Evolutionary conservation across 2,329 filamentous ascomycete genomes (phyloP).

Genomic region (Alternaria sp.): DNA sequence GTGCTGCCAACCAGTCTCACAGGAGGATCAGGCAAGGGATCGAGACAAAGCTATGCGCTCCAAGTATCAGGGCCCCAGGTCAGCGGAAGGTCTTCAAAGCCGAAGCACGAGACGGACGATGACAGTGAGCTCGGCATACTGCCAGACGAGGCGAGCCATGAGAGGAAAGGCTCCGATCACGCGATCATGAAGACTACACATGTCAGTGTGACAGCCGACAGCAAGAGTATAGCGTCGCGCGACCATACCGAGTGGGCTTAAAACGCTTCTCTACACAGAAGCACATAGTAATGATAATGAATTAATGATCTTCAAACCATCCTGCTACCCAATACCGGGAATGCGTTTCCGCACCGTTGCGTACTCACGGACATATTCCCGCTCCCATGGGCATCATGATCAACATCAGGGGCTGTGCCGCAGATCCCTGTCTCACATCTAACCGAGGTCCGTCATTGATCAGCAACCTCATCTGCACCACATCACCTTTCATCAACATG

Average conservation of each 20-base stretch:
- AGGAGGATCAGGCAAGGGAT: constrained; percentile 17
- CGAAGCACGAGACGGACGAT: constrained; percentile 15
- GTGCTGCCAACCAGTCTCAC: constrained; percentile 26
- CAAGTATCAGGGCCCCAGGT: constrained; percentile 13
- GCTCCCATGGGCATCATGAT: not conserved
- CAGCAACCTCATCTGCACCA: not conserved
- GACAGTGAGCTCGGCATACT: constrained; percentile 27
- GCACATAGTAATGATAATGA: constrained; percentile 1
- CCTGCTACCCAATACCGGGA: not conserved
- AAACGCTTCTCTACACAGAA: not conserved
- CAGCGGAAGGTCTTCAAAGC: constrained; percentile 6
- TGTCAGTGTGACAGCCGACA: constrained; percentile 17
- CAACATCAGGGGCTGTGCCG: not conserved
- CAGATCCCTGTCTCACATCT: not conserved
- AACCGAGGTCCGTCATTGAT: constrained; percentile 5
- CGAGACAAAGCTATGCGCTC: constrained; percentile 25
- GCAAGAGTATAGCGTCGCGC: constrained; percentile 8
- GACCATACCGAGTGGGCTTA: constrained; percentile 18
- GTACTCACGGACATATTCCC: not conserved
- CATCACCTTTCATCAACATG: constrained; percentile 13
- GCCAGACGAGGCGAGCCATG: not conserved
- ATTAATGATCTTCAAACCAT: not conserved
- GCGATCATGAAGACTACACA: constrained; percentile 23
- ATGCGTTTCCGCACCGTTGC: not conserved
- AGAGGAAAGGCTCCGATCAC: constrained; percentile 1